Percentiles rank a stretch among this genome's conserved stretches.
These are phyloP conservation scores for Jaltomata sinuosa DNA, from an alignment of 257 asterid species.

Conservation along the genomic window DNA sequence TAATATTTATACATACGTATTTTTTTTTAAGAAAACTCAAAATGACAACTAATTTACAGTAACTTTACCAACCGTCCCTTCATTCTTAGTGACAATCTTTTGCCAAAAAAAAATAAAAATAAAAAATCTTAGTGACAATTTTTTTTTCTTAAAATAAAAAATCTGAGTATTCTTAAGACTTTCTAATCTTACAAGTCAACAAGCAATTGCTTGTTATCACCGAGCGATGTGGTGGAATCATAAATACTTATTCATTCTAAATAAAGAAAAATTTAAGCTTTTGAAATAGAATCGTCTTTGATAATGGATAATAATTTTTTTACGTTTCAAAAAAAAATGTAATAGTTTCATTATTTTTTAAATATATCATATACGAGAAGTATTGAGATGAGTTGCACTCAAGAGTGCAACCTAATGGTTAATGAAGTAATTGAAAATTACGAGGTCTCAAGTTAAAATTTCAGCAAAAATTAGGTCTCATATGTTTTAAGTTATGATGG, in stretches of 20 bases:
- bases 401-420: not conserved
- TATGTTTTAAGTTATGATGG: not conserved
- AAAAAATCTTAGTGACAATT: not conserved
- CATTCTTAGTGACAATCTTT: not conserved
- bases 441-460: not conserved
- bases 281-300: not conserved
- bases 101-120: too few relatives aligned
- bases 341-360: not conserved
- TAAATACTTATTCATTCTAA: not conserved
- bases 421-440: not conserved
- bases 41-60: conserved; percentile 3
- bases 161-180: not conserved
- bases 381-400: not conserved
- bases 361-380: not conserved
- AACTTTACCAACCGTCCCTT: not conserved
- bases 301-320: not conserved
- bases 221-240: accelerated
- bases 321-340: not conserved
- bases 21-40: not conserved
- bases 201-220: not conserved
- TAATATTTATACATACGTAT: not conserved
- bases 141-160: not conserved
- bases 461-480: too few relatives aligned
- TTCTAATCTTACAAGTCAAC: not conserved
- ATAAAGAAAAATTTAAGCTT: not conserved